Percentiles rank a stretch among this genome's conserved stretches.
Conservation (phyloP, 768 basidiomycete species). For the Naganishia antarctica region DNA sequence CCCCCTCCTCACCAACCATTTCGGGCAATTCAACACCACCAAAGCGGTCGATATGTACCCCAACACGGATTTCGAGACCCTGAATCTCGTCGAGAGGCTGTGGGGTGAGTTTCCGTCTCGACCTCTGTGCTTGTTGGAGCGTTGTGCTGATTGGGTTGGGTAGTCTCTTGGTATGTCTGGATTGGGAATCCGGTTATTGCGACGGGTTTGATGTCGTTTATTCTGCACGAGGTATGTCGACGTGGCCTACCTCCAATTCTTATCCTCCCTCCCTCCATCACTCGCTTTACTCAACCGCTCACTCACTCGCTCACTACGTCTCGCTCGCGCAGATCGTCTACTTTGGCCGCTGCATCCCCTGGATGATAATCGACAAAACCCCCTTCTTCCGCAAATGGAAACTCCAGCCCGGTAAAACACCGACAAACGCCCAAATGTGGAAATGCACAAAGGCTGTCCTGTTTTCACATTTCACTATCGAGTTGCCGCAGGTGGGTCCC, state of each 20-base stretch:
- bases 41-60: constrained; percentile 60
- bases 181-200: constrained; percentile 86
- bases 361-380: constrained; percentile 90
- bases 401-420: constrained; percentile 78
- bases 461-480: constrained; percentile 90
- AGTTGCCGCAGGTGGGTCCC: constrained; percentile 71
- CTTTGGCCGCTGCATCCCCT: constrained; percentile 89
- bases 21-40: constrained; percentile 64
- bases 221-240: constrained; percentile 82
- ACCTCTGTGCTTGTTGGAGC: neutral
- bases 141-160: neutral
- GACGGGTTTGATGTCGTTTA: constrained; percentile 85
- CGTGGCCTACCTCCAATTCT: neutral
- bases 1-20: constrained; percentile 42
- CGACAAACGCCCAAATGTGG: constrained; percentile 80
- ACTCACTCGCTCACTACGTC: constrained; percentile 6
- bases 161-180: constrained; percentile 65
- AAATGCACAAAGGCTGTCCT: constrained; percentile 91
- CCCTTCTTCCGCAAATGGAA: constrained; percentile 94
- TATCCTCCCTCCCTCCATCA: too few relatives aligned
- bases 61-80: constrained; percentile 38
- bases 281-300: too few relatives aligned
- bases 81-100: constrained; percentile 58
- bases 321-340: constrained; percentile 68
- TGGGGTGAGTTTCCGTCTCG: constrained; percentile 58